Evolutionary conservation across 805 yeast species (phyloP).

Genomic region (Candida odintsovae): DNA sequence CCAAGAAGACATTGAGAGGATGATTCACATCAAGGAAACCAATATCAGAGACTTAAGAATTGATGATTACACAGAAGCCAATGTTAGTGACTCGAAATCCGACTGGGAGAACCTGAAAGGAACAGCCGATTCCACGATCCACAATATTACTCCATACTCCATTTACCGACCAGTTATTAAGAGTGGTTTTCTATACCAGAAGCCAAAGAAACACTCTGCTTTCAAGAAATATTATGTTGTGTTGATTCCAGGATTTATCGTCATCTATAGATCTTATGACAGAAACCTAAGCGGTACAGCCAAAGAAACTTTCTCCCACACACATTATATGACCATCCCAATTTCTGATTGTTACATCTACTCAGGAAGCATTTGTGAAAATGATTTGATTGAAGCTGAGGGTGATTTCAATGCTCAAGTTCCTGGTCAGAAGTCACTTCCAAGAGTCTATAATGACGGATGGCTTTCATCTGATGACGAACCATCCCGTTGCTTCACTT

Average conservation of each 20-base stretch:
- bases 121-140: constrained; percentile 44
- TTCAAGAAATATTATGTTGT: constrained; percentile 59
- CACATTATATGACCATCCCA: constrained; percentile 53
- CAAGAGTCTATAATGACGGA: constrained; percentile 76
- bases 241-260: constrained; percentile 63
- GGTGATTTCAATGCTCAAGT: constrained; percentile 32
- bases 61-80: constrained; percentile 52
- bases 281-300: constrained; percentile 42
- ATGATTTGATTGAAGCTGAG: constrained; percentile 47
- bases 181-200: constrained; percentile 66
- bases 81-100: constrained; percentile 36
- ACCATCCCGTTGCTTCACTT: constrained; percentile 65
- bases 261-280: constrained; percentile 47
- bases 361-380: constrained; percentile 56
- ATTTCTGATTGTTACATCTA: constrained; percentile 67
- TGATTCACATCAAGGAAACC: constrained; percentile 31
- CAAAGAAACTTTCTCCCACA: constrained; percentile 43
- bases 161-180: constrained; percentile 53
- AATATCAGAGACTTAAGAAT: constrained; percentile 46
- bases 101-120: constrained; percentile 55
- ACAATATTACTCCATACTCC: constrained; percentile 52
- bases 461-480: constrained; percentile 81
- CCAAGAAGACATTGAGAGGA: constrained; percentile 33
- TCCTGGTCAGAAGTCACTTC: constrained; percentile 55
- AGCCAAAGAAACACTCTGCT: constrained; percentile 60